A percentile compares a stretch with the other conserved stretches of the same genome.
These are phyloP conservation scores for Remersonia thermophila DNA, from an alignment of 2,329 filamentous ascomycete species.

Conservation along the genomic window DNA sequence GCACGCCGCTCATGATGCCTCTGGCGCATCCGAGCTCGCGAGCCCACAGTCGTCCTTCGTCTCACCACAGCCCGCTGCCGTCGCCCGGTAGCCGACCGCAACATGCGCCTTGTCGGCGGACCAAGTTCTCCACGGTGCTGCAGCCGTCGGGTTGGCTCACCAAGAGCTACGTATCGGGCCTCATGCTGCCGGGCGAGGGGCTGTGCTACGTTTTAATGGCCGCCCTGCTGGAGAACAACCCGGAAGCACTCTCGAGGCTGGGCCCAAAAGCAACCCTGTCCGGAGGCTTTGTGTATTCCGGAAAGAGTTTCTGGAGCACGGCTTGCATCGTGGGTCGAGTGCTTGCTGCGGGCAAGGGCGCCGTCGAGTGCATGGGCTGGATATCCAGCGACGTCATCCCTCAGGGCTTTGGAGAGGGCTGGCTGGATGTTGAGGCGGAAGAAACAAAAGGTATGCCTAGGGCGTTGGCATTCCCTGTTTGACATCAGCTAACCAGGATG, in stretches of 20 bases:
- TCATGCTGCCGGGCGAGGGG: constrained; percentile 52
- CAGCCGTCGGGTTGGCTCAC: constrained; percentile 54
- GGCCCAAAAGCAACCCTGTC: constrained; percentile 51
- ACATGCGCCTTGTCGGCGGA: constrained; percentile 30
- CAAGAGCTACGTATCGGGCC: constrained; percentile 53
- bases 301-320: constrained; percentile 59
- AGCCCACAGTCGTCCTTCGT: constrained; percentile 25
- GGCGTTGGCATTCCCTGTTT: not conserved
- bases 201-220: constrained; percentile 54
- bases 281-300: constrained; percentile 50
- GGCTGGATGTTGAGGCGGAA: constrained; percentile 46
- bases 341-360: constrained; percentile 48
- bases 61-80: constrained; percentile 16
- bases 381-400: constrained; percentile 49
- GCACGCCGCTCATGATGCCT: constrained; percentile 29
- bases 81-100: constrained; percentile 30
- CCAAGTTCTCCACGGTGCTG: constrained; percentile 44
- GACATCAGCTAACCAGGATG: constrained; percentile 8
- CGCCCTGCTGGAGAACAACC: constrained; percentile 51
- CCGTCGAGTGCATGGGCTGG: constrained; percentile 57
- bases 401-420: constrained; percentile 38
- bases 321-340: constrained; percentile 53
- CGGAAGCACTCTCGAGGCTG: constrained; percentile 43
- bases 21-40: constrained; percentile 26
- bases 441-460: constrained; percentile 36